Base-by-base conservation (phyloP, 2,329 filamentous ascomycete species). In the Dactylellina drechsleri region DNA sequence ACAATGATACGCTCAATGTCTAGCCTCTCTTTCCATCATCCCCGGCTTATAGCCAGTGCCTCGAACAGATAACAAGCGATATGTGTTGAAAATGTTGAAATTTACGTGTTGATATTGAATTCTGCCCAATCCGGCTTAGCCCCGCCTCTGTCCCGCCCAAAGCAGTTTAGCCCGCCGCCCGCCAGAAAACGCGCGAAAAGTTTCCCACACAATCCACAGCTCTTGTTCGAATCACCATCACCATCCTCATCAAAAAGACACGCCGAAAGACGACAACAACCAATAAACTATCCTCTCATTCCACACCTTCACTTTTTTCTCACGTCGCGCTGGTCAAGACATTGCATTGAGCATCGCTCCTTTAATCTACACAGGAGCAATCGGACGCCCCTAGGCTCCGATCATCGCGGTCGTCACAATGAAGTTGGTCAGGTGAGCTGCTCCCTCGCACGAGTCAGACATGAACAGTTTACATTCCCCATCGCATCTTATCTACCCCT, bases 361-460 rank as follows among this genome's bases (percentile, higher is more conserved):
- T 57, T 50, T 23, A 41, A 57, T 18, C 13, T 54, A n/a, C 40
- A 53, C 16, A 41, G n/a, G 4, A 47, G 18, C 31, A 26, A 64
- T 68, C 64, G 71, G 64, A 59, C 50, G 58, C 23, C 64, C 31
- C 31, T 36, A 36, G 31, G 31, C 31, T 65, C 53, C 52, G 71
- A 75, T 58, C 41, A 36, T 18, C 41, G n/a, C 23, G 47, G 16
- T 31, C 28, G 71, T 66, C 86, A 92, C 83, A 77, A 97, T 97
- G 93, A 97, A 97, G 91, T 92, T 97, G 86, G 93, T 97, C 84
- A 91, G 93, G 93, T 97, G 72, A 76, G 66, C 54, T 49, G 56
- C 26, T 23, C 45, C 12, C 10, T 50, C 28, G 20, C 47, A 26
- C 47, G 56, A 53, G 58, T 43, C 40, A 49, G n/a, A 10, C 31